A percentile compares a stretch with the other conserved stretches of the same genome.
Conservation (phyloP, 139 green algal genomes). For the Chlamydomonas sp. region DNA sequence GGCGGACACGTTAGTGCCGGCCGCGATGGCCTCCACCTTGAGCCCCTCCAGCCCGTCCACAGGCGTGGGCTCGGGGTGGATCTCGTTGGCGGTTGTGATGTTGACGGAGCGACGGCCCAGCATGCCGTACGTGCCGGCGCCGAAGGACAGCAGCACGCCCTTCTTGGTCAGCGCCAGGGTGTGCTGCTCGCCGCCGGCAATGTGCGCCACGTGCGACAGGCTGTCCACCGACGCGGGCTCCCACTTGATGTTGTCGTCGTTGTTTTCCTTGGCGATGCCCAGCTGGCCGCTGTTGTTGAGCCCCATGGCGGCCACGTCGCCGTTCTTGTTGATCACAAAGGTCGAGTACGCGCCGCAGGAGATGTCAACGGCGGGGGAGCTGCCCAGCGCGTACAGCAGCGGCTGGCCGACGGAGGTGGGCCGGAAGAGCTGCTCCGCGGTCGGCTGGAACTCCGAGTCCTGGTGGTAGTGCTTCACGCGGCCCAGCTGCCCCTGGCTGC, state of each 20-base stretch:
- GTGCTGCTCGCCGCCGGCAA: constrained; percentile 87
- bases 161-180: constrained; percentile 75
- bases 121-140: constrained; percentile 84
- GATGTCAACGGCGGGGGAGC: constrained; percentile 8
- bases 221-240: constrained; percentile 51
- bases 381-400: constrained; percentile 17
- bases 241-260: constrained; percentile 47
- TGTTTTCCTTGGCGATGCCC: constrained; percentile 46
- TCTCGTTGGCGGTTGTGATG: constrained; percentile 53
- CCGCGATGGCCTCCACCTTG: constrained; percentile 42
- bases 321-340: constrained; percentile 71
- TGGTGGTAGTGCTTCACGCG: constrained; percentile 59
- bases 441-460: constrained; percentile 34
- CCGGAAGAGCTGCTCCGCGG: constrained; percentile 54
- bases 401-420: constrained; percentile 40
- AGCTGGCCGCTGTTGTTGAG: constrained; percentile 96
- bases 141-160: constrained; percentile 74
- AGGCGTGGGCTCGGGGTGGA: constrained; percentile 22
- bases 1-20: constrained; percentile 75
- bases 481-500: constrained; percentile 86
- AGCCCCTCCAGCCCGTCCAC: constrained; percentile 63
- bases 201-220: constrained; percentile 45
- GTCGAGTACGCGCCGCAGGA: constrained; percentile 70
- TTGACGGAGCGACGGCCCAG: constrained; percentile 72
- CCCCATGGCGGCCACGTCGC: constrained; percentile 78